Evolutionary conservation across 768 basidiomycete genomes (phyloP).

Genomic region (Lentinus brumalis): DNA sequence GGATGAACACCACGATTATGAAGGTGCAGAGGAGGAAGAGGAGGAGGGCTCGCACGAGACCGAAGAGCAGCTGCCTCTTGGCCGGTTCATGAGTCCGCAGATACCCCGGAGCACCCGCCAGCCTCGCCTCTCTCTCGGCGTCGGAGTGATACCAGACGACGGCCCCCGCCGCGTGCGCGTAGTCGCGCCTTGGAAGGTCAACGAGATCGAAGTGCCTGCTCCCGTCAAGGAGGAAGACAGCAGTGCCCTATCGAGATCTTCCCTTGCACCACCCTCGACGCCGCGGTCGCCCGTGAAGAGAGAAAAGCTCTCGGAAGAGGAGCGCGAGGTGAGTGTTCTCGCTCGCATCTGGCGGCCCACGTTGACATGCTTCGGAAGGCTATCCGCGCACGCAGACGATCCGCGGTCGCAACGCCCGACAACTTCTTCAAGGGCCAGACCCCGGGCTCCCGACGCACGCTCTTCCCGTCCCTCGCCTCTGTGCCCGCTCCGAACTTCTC

Average conservation of each 20-base stretch:
- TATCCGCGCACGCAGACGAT: slow-evolving; percentile 63
- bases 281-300: slow-evolving; percentile 19
- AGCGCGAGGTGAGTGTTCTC: slow-evolving; percentile 41
- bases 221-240: slow-evolving; percentile 20
- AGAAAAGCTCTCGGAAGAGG: slow-evolving; percentile 44
- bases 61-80: slow-evolving; percentile 24
- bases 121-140: slow-evolving; percentile 43
- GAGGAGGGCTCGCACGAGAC: slow-evolving; percentile 1
- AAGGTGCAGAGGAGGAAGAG: slow-evolving; percentile 2
- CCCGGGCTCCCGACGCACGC: slow-evolving; percentile 49
- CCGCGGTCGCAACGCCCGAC: slow-evolving; percentile 52
- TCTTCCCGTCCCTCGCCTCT: slow-evolving; percentile 24
- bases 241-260: neutral
- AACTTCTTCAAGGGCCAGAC: slow-evolving; percentile 52
- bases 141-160: slow-evolving; percentile 28
- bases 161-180: slow-evolving; percentile 51
- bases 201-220: slow-evolving; percentile 52
- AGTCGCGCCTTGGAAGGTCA: slow-evolving; percentile 57
- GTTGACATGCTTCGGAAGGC: slow-evolving; percentile 36
- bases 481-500: slow-evolving; percentile 18
- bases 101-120: slow-evolving; percentile 5
- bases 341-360: too few species aligned
- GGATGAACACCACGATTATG: slow-evolving; percentile 10
- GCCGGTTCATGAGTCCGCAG: slow-evolving; percentile 63
- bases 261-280: slow-evolving; percentile 7